Base-by-base conservation (phyloP, 2,329 filamentous ascomycete genomes). In the Colletotrichum sp. region DNA sequence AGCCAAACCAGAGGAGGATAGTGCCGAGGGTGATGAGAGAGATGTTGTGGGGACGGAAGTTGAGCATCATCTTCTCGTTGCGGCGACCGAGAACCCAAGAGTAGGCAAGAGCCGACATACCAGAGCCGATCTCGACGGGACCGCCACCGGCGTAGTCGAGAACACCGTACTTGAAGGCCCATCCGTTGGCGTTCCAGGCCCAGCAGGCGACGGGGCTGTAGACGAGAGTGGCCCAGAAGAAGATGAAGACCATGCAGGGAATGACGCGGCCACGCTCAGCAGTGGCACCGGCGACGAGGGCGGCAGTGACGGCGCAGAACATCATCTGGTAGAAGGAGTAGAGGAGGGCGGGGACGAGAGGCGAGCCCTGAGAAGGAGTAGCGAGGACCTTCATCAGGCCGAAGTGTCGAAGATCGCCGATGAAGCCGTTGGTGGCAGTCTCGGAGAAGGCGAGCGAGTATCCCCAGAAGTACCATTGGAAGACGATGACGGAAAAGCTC, bases 391-490 rank as follows among this genome's bases (percentile, higher is more conserved):
- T 95, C 89, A 92, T 93, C 80, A 99, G 90, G 77, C 96, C 97
- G 81, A 99, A 98, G 85, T 98, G 95, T 80, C 93, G 90, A 72
- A 99, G 87, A 84, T 99, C 92, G 71, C 97, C 97, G 82, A 99
- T 99, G 87, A 95, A 99, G 69, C 95, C 94, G 87, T 95, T 98
- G 79, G 92, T 95, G 6, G 93, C 95, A 16, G 92, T 92, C 59
- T 91, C 89, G 82, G 95, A 97, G 87, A 99, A 98, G 69, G 96
- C 96, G 77, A 99, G 90, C 16, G 96, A 98, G 86, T 98, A 99
- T 49, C 97, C 97, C 96, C 97, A 99, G 86, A 99, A 98, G 83
- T 98, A 99, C 97, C 97, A 99, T 88, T 99, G 97, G 89, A 99
- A 98, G 72, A 95, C 94, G 84, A 98, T 90, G 83, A 99, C 93